Evolutionary conservation across 2,329 filamentous ascomycete species (phyloP).

Genomic region (Claviceps africana): DNA sequence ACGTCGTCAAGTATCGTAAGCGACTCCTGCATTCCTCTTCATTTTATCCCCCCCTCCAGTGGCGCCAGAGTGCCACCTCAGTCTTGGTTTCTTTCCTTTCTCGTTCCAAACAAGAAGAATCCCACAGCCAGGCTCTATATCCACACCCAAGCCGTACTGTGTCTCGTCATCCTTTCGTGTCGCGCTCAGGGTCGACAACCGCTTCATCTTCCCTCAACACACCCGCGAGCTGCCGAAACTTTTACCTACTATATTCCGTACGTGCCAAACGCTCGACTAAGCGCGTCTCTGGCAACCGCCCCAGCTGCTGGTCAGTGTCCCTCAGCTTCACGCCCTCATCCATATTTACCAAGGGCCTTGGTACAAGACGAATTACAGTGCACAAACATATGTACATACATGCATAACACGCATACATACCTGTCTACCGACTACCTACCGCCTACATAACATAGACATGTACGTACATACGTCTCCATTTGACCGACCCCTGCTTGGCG

Average conservation of each 20-base stretch:
- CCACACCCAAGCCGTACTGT: neutral
- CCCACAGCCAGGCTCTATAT: neutral
- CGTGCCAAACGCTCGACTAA: neutral
- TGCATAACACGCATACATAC: too few relatives aligned
- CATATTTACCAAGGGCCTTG: too few relatives aligned
- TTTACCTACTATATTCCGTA: too few relatives aligned
- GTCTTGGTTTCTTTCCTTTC: neutral
- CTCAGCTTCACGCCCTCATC: neutral
- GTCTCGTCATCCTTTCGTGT: neutral
- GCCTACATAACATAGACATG: too few relatives aligned
- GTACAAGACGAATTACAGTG: too few relatives aligned
- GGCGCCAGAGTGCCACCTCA: neutral
- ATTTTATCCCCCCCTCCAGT: neutral
- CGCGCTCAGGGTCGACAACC: neutral
- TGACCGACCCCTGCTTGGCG: neutral
- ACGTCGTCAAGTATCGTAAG: neutral
- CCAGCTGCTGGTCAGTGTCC: neutral
- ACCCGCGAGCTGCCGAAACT: neutral
- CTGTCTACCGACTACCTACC: too few relatives aligned
- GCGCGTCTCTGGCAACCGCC: neutral
- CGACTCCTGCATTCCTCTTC: constrained; percentile 1
- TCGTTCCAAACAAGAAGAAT: neutral
- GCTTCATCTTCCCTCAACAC: neutral
- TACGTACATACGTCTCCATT: neutral
- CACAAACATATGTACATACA: too few relatives aligned